phyloP scores from a whole-genome alignment of 805 yeast species.

The Pichia rugopelliculosa region DNA sequence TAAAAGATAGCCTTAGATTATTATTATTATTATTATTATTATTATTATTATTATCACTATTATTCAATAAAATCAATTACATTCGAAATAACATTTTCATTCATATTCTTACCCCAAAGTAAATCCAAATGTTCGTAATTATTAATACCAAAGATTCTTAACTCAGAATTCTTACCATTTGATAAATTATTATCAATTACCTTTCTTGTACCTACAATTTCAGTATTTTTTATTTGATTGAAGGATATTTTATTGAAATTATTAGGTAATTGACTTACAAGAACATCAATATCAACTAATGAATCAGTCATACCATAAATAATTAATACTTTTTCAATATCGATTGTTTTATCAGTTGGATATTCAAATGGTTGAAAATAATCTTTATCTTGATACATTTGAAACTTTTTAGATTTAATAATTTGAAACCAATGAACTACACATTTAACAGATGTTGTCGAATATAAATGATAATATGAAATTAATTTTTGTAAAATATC shows the following conservation, averaged over 20 bases:
- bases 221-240: conserved; percentile 8
- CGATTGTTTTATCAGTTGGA: conserved; percentile 41
- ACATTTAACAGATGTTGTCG: conserved; percentile 84
- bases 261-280: conserved; percentile 45
- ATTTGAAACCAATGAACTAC: conserved; percentile 98
- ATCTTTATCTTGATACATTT: conserved; percentile 77
- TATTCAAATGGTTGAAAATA: conserved; percentile 44
- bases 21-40: no score
- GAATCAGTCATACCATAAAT: conserved; percentile 82
- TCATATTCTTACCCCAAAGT: conserved; percentile 81
- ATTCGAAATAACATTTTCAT: conserved; percentile 36
- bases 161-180: conserved; percentile 1
- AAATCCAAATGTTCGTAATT: conserved; percentile 86
- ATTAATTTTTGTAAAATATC: conserved; percentile 63
- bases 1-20: no score
- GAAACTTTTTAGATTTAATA: conserved; percentile 66
- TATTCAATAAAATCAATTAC: conserved; percentile 27
- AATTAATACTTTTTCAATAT: conserved; percentile 57
- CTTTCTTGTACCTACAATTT: conserved; percentile 4
- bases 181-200: neutral
- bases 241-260: conserved; percentile 11
- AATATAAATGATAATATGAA: conserved; percentile 81
- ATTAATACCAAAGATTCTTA: conserved; percentile 42
- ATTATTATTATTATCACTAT: no score
- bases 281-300: conserved; percentile 73